Evolutionary conservation across 805 yeast species (phyloP).

Genomic region (Saccharomycopsis sp.): DNA sequence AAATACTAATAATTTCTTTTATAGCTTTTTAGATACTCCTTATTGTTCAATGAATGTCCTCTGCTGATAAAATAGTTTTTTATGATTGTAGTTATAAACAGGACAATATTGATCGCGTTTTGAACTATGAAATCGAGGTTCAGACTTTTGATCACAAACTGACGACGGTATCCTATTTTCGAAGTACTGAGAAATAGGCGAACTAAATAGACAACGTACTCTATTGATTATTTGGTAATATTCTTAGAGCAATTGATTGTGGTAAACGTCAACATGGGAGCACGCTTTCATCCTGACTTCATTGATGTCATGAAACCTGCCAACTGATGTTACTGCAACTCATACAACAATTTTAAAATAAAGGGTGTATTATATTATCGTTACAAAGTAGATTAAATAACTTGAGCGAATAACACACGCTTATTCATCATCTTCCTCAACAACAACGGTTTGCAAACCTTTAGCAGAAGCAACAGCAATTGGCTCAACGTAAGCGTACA

Average conservation of each 20-base stretch:
- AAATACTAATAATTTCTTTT: background rate
- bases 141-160: no score
- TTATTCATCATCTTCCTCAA: conserved; percentile 67
- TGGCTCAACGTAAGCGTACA: conserved; percentile 97
- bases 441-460: conserved; percentile 97
- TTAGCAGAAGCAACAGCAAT: conserved; percentile 90
- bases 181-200: no score
- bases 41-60: background rate
- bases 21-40: background rate
- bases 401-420: conserved; percentile 2
- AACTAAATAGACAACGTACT: no score
- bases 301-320: no score
- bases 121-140: no score
- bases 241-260: no score
- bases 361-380: conserved; percentile 12
- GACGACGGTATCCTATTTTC: no score
- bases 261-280: no score
- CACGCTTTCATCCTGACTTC: no score
- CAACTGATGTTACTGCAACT: no score
- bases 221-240: no score
- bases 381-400: conserved; percentile 13
- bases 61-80: background rate
- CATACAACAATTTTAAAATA: conserved; percentile 1
- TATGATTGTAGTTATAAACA: background rate
- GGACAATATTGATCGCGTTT: no score